Percentiles rank a stretch among this genome's conserved stretches.
Evolutionary conservation across 2,329 filamentous ascomycete species (phyloP).

Genomic region (Parafenestella ontariensis): DNA sequence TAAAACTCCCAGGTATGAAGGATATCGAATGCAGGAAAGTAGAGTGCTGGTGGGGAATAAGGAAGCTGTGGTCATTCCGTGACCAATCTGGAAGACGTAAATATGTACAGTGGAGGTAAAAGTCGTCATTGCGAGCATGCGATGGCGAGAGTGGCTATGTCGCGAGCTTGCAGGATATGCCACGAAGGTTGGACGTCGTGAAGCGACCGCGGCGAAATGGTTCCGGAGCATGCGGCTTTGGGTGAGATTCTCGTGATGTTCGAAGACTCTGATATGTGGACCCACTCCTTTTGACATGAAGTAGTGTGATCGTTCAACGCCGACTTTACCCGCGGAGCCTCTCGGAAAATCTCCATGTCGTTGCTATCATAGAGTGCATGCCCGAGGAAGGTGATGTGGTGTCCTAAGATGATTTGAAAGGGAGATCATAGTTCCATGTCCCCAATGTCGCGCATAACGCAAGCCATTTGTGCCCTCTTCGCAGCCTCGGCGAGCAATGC

Average conservation of each 20-base stretch:
- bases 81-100: slow-evolving; percentile 9
- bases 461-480: slow-evolving; percentile 88
- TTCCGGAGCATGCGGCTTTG: slow-evolving; percentile 2
- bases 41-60: neutral
- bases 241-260: slow-evolving; percentile 11
- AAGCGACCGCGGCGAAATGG: neutral
- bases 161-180: neutral
- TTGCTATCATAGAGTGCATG: neutral
- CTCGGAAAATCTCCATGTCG: neutral
- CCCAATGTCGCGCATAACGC: slow-evolving; percentile 86
- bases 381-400: neutral
- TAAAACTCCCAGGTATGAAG: slow-evolving; percentile 16
- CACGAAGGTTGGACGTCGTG: neutral
- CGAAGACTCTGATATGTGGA: slow-evolving; percentile 16
- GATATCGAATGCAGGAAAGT: slow-evolving; percentile 3
- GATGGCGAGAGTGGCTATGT: slow-evolving; percentile 2
- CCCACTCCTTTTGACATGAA: slow-evolving; percentile 21
- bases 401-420: neutral
- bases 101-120: slow-evolving; percentile 6
- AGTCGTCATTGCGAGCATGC: neutral
- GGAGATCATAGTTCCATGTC: slow-evolving; percentile 63
- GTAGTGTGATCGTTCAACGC: slow-evolving; percentile 21
- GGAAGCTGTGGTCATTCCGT: slow-evolving; percentile 9
- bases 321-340: slow-evolving; percentile 23
- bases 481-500: slow-evolving; percentile 90